Percentiles rank a stretch among this genome's conserved stretches.
Conservation (phyloP, 2,329 filamentous ascomycete genomes). For the Microcyclospora tardicrescens region DNA sequence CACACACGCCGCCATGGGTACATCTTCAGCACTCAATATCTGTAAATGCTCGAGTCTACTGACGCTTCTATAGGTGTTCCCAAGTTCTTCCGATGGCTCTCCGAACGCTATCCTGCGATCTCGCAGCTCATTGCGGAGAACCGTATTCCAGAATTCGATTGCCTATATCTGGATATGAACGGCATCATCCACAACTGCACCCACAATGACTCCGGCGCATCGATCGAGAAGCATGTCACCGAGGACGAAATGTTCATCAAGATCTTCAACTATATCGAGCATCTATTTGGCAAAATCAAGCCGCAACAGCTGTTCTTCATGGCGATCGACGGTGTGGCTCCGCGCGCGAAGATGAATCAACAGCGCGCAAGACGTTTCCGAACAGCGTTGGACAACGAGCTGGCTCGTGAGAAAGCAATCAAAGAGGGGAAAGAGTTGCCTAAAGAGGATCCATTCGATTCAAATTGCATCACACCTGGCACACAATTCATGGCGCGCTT, state of each 20-base stretch:
- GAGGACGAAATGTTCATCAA: slow-evolving; percentile 99
- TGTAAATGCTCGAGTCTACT: slow-evolving; percentile 4
- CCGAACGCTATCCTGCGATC: slow-evolving; percentile 95
- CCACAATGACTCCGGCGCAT: slow-evolving; percentile 89
- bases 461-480: slow-evolving; percentile 96
- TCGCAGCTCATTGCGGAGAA: slow-evolving; percentile 98
- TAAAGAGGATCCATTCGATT: slow-evolving; percentile 92
- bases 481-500: slow-evolving; percentile 98
- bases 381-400: slow-evolving; percentile 82
- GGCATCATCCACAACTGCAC: slow-evolving; percentile 99
- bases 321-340: slow-evolving; percentile 96
- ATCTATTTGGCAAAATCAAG: slow-evolving; percentile 97
- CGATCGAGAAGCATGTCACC: slow-evolving; percentile 79
- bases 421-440: slow-evolving; percentile 82
- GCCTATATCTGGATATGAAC: slow-evolving; percentile 96
- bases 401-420: slow-evolving; percentile 83
- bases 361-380: slow-evolving; percentile 90
- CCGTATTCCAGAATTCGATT: slow-evolving; percentile 97
- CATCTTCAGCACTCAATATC: slow-evolving; percentile 2
- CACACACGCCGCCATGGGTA: slow-evolving; percentile 18
- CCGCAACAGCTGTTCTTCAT: slow-evolving; percentile 98
- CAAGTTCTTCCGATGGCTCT: slow-evolving; percentile 98
- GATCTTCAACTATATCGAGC: slow-evolving; percentile 99
- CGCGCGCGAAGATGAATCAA: slow-evolving; percentile 98
- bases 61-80: slow-evolving; percentile 53